Percentiles rank a stretch among this genome's conserved stretches.
phyloP scores from a whole-genome alignment of 345 rosid genomes.

The Populus tremula region DNA sequence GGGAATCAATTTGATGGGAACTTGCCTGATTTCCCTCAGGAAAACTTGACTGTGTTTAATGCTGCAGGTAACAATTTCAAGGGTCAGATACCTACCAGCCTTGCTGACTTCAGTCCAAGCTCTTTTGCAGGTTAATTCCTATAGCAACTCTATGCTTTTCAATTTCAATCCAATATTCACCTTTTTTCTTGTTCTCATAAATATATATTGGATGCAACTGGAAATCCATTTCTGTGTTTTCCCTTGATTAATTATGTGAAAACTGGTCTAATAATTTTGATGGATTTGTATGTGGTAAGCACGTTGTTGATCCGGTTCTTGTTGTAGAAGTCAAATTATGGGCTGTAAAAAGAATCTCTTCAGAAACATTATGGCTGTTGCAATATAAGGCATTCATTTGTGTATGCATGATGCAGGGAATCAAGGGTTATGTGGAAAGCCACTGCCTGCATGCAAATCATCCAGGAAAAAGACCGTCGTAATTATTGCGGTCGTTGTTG shows the following conservation, averaged over 20 bases:
- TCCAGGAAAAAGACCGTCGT: constrained; percentile 33
- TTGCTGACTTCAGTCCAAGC: constrained; percentile 30
- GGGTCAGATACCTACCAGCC: constrained; percentile 51
- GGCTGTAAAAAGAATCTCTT: not conserved
- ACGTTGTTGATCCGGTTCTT: not conserved
- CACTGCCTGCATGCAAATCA: constrained; percentile 54
- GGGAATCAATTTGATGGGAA: constrained; percentile 54
- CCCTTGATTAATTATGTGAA: not conserved
- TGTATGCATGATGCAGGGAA: constrained; percentile 43
- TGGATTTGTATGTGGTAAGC: not conserved
- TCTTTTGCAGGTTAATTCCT: constrained; percentile 45
- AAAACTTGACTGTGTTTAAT: constrained; percentile 35
- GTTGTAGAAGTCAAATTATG: not conserved
- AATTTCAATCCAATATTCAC: too few relatives aligned
- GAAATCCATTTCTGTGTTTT: not conserved
- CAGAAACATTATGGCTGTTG: not conserved
- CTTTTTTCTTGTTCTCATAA: not conserved
- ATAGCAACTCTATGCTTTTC: not conserved
- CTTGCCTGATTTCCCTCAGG: constrained; percentile 50
- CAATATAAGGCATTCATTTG: not conserved
- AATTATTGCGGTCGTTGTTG: constrained; percentile 30
- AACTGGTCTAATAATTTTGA: not conserved
- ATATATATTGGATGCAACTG: too few relatives aligned
- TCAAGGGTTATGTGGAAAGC: constrained; percentile 62
- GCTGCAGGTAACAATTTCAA: constrained; percentile 47